phyloP scores from a whole-genome alignment of 768 basidiomycete genomes.

The Trametes punicea region DNA sequence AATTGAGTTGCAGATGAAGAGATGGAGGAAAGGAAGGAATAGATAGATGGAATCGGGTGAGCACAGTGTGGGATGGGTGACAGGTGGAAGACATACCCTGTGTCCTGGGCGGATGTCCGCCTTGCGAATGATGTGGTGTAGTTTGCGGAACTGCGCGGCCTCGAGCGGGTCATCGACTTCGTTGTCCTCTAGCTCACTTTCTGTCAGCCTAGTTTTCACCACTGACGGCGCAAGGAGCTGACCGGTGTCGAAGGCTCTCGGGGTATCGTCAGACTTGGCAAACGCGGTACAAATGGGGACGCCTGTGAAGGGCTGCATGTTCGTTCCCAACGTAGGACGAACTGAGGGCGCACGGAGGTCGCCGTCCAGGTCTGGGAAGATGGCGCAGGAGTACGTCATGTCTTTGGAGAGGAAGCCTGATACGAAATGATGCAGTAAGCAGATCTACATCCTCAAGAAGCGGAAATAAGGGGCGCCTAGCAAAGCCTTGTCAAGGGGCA shows the following conservation, averaged over 20 bases:
- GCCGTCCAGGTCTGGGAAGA: slow-evolving; percentile 61
- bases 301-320: slow-evolving; percentile 13
- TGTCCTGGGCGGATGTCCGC: slow-evolving; percentile 57
- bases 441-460: no score
- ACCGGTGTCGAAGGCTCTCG: not conserved
- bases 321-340: not conserved
- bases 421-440: not conserved
- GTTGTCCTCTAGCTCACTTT: not conserved
- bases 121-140: slow-evolving; percentile 61
- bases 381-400: slow-evolving; percentile 80
- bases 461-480: not conserved
- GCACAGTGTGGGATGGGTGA: no score
- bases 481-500: no score
- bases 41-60: no score
- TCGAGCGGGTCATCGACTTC: slow-evolving; percentile 21
- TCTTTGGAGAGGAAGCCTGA: slow-evolving; percentile 57
- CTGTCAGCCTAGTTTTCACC: no score
- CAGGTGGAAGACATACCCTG: slow-evolving; percentile 21
- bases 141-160: slow-evolving; percentile 45
- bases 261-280: slow-evolving; percentile 9
- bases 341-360: slow-evolving; percentile 37
- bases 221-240: not conserved
- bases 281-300: slow-evolving; percentile 8
- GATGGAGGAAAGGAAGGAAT: not conserved
- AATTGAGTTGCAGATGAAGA: no score